These are phyloP conservation scores for Pyrus betulifolia DNA, from an alignment of 306 rosid genomes.

Conservation along the genomic window DNA sequence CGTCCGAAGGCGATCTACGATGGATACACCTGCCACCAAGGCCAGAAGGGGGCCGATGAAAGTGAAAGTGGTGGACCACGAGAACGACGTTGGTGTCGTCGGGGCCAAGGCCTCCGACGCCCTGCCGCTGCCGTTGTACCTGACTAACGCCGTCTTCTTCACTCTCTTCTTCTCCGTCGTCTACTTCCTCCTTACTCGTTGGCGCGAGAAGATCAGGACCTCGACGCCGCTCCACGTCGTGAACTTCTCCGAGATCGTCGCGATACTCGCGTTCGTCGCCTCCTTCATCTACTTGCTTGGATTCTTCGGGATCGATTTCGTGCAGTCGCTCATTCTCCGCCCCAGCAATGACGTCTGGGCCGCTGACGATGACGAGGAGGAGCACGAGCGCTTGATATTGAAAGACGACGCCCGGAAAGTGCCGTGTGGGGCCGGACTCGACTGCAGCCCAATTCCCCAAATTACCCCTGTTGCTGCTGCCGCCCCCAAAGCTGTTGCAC, in stretches of 20 bases:
- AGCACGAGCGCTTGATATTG: slow-evolving; percentile 17
- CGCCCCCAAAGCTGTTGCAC: slow-evolving; percentile 12
- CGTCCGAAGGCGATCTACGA: slow-evolving; percentile 42
- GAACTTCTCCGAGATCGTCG: slow-evolving; percentile 54
- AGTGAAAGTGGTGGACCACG: not conserved
- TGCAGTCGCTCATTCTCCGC: slow-evolving; percentile 50
- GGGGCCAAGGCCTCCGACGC: slow-evolving; percentile 26
- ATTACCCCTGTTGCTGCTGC: slow-evolving; percentile 1
- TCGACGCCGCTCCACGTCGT: slow-evolving; percentile 73
- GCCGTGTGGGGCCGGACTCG: slow-evolving; percentile 37
- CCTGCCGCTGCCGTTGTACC: slow-evolving; percentile 36
- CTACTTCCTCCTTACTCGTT: slow-evolving; percentile 64
- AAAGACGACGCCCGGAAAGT: slow-evolving; percentile 38
- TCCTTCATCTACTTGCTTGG: slow-evolving; percentile 69
- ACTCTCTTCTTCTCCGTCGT: slow-evolving; percentile 70
- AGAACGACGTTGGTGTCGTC: not conserved
- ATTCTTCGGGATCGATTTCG: slow-evolving; percentile 75
- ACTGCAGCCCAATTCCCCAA: slow-evolving; percentile 23
- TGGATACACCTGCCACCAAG: not conserved
- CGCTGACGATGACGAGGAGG: slow-evolving; percentile 42
- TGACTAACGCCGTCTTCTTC: slow-evolving; percentile 63
- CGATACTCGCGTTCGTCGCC: slow-evolving; percentile 53
- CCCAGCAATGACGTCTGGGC: slow-evolving; percentile 48
- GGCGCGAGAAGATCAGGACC: slow-evolving; percentile 85
- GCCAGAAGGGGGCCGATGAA: not conserved